Conservation (phyloP, 2,329 filamentous ascomycete genomes). For the Tolypocladium tundrense region DNA sequence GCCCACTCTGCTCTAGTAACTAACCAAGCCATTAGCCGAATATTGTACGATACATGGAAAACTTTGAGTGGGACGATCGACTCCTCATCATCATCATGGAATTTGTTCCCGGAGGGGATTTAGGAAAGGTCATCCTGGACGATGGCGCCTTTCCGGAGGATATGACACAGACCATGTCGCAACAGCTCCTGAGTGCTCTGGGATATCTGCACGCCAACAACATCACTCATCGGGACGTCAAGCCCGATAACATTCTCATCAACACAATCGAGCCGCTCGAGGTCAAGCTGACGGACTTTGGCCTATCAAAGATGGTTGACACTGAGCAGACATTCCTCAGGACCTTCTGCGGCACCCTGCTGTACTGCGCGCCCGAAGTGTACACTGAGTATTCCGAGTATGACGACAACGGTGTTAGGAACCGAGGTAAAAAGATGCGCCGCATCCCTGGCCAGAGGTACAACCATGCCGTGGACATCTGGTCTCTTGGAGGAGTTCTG, state of each 20-base stretch:
- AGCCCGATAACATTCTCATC: constrained; percentile 94
- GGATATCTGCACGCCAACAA: constrained; percentile 77
- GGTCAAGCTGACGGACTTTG: constrained; percentile 94
- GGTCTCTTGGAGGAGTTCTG: constrained; percentile 88
- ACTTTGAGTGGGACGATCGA: constrained; percentile 69
- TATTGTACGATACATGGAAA: constrained; percentile 85
- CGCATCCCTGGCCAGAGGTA: constrained; percentile 57
- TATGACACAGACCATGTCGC: constrained; percentile 60
- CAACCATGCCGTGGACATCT: constrained; percentile 86
- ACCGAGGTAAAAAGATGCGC: constrained; percentile 52
- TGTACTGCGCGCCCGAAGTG: constrained; percentile 95
- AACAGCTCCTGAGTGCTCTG: constrained; percentile 70
- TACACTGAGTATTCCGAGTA: constrained; percentile 65
- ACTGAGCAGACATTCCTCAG: constrained; percentile 86
- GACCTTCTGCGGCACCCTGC: constrained; percentile 89
- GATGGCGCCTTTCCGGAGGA: constrained; percentile 55
- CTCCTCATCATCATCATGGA: constrained; percentile 98
- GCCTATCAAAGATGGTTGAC: constrained; percentile 86
- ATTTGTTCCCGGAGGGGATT: constrained; percentile 70
- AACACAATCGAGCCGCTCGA: constrained; percentile 59
- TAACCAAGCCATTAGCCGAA: constrained; percentile 49
- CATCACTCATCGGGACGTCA: constrained; percentile 97
- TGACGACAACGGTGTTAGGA: constrained; percentile 58
- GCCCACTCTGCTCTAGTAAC: constrained; percentile 2
- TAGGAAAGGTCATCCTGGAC: constrained; percentile 61